Conservation (phyloP, 805 yeast species). For the Pichia thaimueangensis region DNA sequence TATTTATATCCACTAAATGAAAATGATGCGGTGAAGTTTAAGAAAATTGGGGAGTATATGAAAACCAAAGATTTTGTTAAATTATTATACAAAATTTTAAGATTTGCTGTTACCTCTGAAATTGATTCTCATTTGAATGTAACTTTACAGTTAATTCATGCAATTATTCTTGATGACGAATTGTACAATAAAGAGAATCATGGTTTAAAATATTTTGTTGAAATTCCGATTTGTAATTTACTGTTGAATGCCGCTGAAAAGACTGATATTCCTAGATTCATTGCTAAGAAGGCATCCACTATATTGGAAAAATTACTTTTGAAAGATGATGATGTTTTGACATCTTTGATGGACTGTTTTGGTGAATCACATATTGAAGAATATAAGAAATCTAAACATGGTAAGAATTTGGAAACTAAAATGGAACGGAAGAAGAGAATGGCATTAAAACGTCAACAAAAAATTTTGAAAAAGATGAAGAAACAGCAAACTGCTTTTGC, state of each 20-base stretch:
- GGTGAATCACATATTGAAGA: constrained; percentile 48
- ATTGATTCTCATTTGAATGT: constrained; percentile 53
- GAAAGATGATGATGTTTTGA: constrained; percentile 44
- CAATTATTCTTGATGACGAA: constrained; percentile 37
- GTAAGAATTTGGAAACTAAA: constrained; percentile 43
- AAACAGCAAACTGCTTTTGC: constrained; percentile 44
- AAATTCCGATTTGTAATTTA: constrained; percentile 50
- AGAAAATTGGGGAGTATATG: constrained; percentile 42
- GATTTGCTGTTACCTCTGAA: constrained; percentile 41
- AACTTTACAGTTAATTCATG: constrained; percentile 64
- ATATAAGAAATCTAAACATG: constrained; percentile 42
- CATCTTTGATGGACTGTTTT: constrained; percentile 47
- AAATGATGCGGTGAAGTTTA: constrained; percentile 25
- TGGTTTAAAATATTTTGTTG: constrained; percentile 32
- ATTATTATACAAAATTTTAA: constrained; percentile 50
- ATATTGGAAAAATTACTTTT: constrained; percentile 45
- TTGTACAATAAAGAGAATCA: constrained; percentile 28
- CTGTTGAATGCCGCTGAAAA: constrained; percentile 47
- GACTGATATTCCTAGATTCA: constrained; percentile 39
- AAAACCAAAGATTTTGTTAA: constrained; percentile 50
- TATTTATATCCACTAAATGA: constrained; percentile 28
- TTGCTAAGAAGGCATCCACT: constrained; percentile 50
- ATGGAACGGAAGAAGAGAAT: constrained; percentile 47
- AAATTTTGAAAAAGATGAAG: constrained; percentile 54
- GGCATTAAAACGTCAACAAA: constrained; percentile 59